Evolutionary conservation across 176 grass and related monocot genomes (phyloP).

Genomic region (Raddia distichophylla): DNA sequence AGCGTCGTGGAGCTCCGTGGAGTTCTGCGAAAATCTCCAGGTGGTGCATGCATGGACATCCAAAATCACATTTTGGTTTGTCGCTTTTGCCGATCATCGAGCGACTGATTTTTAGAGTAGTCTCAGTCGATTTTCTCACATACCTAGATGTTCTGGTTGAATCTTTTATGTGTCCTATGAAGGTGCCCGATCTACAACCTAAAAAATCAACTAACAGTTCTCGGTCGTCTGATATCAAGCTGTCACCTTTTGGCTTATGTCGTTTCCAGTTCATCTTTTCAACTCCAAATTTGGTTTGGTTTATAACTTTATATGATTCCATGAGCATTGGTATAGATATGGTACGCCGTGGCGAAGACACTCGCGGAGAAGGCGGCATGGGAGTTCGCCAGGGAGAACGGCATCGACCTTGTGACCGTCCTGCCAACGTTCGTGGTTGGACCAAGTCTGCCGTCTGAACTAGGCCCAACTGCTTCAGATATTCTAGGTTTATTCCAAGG

Average conservation of each 20-base stretch:
- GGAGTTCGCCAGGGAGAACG: constrained; percentile 85
- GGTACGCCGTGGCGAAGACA: constrained; percentile 79
- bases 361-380: constrained; percentile 86
- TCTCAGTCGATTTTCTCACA: too few species aligned
- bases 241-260: not conserved
- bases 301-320: not conserved
- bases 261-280: not conserved
- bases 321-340: constrained; percentile 40
- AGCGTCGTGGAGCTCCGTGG: constrained; percentile 79
- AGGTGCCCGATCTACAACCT: too few species aligned
- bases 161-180: too few species aligned
- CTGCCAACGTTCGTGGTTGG: constrained; percentile 83
- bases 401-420: constrained; percentile 72
- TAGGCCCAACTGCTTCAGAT: constrained; percentile 60
- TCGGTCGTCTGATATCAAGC: too few species aligned
- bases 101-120: too few species aligned
- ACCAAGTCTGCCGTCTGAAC: constrained; percentile 57
- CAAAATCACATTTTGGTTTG: not conserved
- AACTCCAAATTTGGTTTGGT: not conserved
- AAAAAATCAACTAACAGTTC: too few species aligned
- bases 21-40: constrained; percentile 69
- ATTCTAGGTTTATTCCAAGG: constrained; percentile 79
- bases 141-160: too few species aligned
- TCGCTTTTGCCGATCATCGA: too few species aligned
- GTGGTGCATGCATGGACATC: constrained; percentile 15